Percentiles rank a stretch among this genome's conserved stretches.
Conservation (phyloP, 768 basidiomycete genomes). For the Russula ochroleuca region DNA sequence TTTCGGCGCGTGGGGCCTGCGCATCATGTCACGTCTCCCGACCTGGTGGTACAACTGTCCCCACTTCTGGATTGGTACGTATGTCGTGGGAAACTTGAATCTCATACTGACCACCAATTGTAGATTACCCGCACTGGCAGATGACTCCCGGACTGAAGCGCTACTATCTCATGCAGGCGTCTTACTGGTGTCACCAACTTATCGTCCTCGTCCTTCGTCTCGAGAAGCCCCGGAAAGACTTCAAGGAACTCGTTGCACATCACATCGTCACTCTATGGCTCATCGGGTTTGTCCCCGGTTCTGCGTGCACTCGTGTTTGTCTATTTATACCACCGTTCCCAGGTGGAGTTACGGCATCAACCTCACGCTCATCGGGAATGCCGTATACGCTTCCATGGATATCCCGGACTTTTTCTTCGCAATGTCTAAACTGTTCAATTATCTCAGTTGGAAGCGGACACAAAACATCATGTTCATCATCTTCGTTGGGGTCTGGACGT, state of each 20-base stretch:
- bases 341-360: constrained; percentile 85
- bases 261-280: constrained; percentile 97
- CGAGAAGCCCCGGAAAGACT: constrained; percentile 95
- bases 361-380: constrained; percentile 82
- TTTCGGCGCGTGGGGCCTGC: constrained; percentile 69
- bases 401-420: constrained; percentile 86
- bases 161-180: constrained; percentile 90
- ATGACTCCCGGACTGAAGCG: constrained; percentile 81
- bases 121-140: constrained; percentile 86
- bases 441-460: constrained; percentile 62
- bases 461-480: constrained; percentile 59
- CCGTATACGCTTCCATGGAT: constrained; percentile 96
- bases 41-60: constrained; percentile 84
- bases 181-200: constrained; percentile 95
- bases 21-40: constrained; percentile 75
- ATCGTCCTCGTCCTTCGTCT: constrained; percentile 78
- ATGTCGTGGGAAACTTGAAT: background rate
- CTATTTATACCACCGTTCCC: constrained; percentile 16
- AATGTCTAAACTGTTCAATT: constrained; percentile 86
- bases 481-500: constrained; percentile 81
- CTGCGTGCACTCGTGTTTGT: background rate
- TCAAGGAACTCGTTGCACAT: constrained; percentile 78
- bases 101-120: background rate
- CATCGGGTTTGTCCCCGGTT: constrained; percentile 55
- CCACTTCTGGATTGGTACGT: constrained; percentile 76